Evolutionary conservation across 139 green algal genomes (phyloP), one percentile per base, ranked within the genome.

Genomic region (Chlamydomonas sphaeroides): DNA sequence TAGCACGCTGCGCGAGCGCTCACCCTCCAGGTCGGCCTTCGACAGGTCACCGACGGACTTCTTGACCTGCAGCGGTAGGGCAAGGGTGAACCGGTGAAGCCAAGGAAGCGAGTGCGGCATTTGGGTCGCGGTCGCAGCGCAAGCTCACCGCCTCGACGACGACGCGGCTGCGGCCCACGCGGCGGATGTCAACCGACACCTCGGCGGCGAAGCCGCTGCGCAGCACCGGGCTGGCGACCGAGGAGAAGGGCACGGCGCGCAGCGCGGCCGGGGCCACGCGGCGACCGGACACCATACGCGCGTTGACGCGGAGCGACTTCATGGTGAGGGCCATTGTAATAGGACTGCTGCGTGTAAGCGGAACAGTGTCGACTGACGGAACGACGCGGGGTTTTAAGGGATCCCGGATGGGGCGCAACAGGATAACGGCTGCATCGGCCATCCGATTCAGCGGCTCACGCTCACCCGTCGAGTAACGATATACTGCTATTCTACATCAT

Each of bases 1-100:
- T n/a, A 53, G 45, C 45, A 14, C 45, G 10, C 45, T 53, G 70
- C 32, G 4, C 5, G 11, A 5, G 38, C 26, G 79, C 92, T 99
- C 98, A 86, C 97, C 97, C 89, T 99, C 94, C 28, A 99, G 91
- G 68, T 99, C 97, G 23, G 85, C 90, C 92, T 98, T 96, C 56
- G 42, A 86, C 56, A 99, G 91, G 89, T 98, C 95, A 39, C 95
- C 93, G 0, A 99, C 96, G 32, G 85, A 94, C 92, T 95, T 96
- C 93, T 98, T 98, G 11, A 70, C 74, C 74, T 80, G 59, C 26
- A 45, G 53, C 41, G 39, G 62, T 15, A 45, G 26, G n/a, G n/a
- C n/a, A n/a, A n/a, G n/a, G n/a, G n/a, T n/a, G n/a, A n/a, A n/a
- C n/a, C n/a, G n/a, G n/a, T n/a, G n/a, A n/a, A n/a, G n/a, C n/a